phyloP scores from a whole-genome alignment of 2,329 filamentous ascomycete genomes.

The Ilyonectria sp. region DNA sequence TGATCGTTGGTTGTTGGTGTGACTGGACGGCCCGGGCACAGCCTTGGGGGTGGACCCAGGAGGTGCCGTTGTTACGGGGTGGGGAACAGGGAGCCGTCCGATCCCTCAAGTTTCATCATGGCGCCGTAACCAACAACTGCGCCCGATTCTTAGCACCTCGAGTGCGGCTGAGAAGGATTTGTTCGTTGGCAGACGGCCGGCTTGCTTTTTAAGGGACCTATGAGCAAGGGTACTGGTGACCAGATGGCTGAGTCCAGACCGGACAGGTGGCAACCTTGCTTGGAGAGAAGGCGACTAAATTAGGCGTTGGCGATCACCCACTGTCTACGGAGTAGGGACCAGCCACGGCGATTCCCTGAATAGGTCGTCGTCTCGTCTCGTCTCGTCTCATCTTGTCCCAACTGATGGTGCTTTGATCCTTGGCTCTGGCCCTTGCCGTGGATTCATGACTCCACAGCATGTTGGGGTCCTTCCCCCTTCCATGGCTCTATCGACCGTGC shows the following conservation, averaged over 20 bases:
- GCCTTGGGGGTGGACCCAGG: constrained; percentile 44
- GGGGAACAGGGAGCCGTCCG: constrained; percentile 31
- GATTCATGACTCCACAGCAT: neutral
- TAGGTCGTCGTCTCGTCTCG: neutral
- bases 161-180: constrained; percentile 28
- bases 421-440: neutral
- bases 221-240: neutral
- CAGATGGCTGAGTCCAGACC: constrained; percentile 11
- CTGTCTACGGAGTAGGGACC: neutral
- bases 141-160: constrained; percentile 12
- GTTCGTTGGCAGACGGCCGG: neutral
- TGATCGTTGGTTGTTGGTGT: constrained; percentile 31
- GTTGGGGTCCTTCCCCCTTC: neutral
- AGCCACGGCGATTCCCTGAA: neutral
- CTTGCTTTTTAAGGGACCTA: neutral
- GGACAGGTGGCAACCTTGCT: constrained; percentile 8
- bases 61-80: constrained; percentile 35
- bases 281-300: neutral
- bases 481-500: neutral
- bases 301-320: neutral
- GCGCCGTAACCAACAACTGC: constrained; percentile 37
- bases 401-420: neutral
- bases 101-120: constrained; percentile 44
- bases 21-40: constrained; percentile 43
- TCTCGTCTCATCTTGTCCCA: constrained; percentile 1